Evolutionary conservation across 225 moss, liverwort and hornwort species (phyloP).

Genomic region (Polytrichum commune): DNA sequence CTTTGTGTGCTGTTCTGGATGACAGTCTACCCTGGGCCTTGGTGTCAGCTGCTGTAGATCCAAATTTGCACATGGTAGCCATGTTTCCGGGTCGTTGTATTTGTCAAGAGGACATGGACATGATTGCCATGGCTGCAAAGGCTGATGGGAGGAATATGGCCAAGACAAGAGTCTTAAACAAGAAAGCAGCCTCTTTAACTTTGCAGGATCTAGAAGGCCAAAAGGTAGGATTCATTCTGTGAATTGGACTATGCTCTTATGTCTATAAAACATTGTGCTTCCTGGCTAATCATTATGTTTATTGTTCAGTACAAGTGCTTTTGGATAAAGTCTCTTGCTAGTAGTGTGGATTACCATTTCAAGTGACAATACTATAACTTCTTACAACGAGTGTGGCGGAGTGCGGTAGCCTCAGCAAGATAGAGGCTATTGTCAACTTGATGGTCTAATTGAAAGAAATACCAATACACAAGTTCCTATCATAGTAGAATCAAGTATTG

Average conservation of each 20-base stretch:
- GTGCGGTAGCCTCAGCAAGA: too few relatives aligned
- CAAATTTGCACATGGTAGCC: conserved; percentile 53
- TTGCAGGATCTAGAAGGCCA: conserved; percentile 42
- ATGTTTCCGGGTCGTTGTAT: conserved; percentile 75
- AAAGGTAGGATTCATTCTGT: conserved; percentile 37
- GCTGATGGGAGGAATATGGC: conserved; percentile 32
- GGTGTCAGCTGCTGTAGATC: conserved; percentile 34
- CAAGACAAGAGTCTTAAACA: conserved; percentile 48
- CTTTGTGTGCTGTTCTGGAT: conserved; percentile 69
- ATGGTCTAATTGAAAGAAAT: too few relatives aligned
- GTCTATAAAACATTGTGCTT: neutral
- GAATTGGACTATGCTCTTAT: neutral
- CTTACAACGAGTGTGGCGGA: too few relatives aligned
- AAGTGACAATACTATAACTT: too few relatives aligned
- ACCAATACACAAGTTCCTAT: too few relatives aligned
- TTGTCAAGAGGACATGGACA: conserved; percentile 39
- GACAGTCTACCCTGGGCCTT: conserved; percentile 79
- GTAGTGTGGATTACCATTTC: too few relatives aligned
- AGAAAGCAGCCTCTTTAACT: conserved; percentile 55
- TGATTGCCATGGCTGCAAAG: conserved; percentile 18
- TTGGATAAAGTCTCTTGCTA: neutral
- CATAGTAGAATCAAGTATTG: too few relatives aligned
- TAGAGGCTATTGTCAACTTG: too few relatives aligned
- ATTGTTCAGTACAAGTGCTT: neutral
- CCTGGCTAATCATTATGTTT: neutral